Percentiles rank a stretch among this genome's conserved stretches.
phyloP scores from a whole-genome alignment of 768 basidiomycete genomes.

The Suillus brevipes region DNA sequence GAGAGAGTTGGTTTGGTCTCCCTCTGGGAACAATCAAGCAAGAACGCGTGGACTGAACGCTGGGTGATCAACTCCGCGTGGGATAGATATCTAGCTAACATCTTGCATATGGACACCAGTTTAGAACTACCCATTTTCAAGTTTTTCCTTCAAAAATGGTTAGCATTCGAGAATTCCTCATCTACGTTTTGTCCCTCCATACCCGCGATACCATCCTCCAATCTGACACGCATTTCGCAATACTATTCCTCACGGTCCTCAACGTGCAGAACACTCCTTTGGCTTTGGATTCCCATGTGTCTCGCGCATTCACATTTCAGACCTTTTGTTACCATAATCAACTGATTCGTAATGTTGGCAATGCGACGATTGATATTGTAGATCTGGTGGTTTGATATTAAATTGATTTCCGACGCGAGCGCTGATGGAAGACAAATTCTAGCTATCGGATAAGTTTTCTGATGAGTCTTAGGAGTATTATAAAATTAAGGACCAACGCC shows the following conservation, averaged over 20 bases:
- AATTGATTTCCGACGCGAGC: background rate
- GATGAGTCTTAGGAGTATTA: background rate
- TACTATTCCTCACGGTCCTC: background rate
- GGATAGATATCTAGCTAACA: background rate
- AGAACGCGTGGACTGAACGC: background rate
- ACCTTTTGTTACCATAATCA: background rate
- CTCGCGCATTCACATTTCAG: background rate
- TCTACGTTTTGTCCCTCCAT: background rate
- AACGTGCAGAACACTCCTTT: slow-evolving; percentile 2
- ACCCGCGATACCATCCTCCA: background rate
- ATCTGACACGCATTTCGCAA: background rate
- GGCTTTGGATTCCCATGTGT: background rate
- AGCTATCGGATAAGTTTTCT: background rate
- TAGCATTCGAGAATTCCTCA: background rate
- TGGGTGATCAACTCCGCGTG: background rate
- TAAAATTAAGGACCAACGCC: background rate
- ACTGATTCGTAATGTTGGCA: background rate
- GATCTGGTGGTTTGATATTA: background rate
- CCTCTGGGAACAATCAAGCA: slow-evolving; percentile 36
- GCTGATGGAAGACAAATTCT: background rate
- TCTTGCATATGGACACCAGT: background rate
- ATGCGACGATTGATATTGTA: background rate
- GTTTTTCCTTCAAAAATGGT: slow-evolving; percentile 5
- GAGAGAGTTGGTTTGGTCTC: slow-evolving; percentile 41
- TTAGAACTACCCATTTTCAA: background rate